Percentiles rank a stretch among this genome's conserved stretches.
These are phyloP conservation scores for Turnera subulata DNA, from an alignment of 345 rosid genomes.

Conservation along the genomic window DNA sequence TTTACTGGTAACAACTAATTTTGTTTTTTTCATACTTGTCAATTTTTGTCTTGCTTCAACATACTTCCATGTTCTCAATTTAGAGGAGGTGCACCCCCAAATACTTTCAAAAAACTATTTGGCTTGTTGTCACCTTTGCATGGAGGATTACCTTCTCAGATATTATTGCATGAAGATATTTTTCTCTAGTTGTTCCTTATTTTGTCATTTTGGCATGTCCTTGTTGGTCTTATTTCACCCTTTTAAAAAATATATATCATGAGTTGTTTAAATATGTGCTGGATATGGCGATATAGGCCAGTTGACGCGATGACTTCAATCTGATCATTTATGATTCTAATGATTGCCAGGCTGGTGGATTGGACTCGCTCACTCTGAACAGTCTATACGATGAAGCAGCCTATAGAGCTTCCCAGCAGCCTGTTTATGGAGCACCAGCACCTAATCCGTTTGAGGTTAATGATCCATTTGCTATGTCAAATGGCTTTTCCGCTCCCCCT, in stretches of 20 bases:
- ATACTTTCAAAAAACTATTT: too few species aligned
- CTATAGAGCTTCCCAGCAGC: slow-evolving; percentile 78
- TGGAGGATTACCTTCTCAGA: too few species aligned
- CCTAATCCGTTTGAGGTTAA: slow-evolving; percentile 88
- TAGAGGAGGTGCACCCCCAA: neutral
- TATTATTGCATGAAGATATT: too few species aligned
- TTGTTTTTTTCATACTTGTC: neutral
- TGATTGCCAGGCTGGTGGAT: slow-evolving; percentile 77
- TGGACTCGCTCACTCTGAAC: slow-evolving; percentile 80
- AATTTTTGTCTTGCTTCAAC: neutral
- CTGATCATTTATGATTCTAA: neutral
- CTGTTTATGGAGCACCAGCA: slow-evolving; percentile 73
- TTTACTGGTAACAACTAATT: neutral
- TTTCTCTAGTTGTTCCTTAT: too few species aligned
- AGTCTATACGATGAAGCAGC: slow-evolving; percentile 84
- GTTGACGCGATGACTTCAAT: too few species aligned
- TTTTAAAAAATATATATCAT: too few species aligned
- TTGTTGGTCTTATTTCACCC: too few species aligned
- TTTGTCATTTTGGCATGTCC: too few species aligned
- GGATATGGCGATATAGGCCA: too few species aligned
- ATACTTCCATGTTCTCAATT: neutral
- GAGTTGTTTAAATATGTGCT: too few species aligned
- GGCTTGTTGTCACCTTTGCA: too few species aligned
- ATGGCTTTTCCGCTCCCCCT: slow-evolving; percentile 41
- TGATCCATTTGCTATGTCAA: slow-evolving; percentile 65